Conservation (phyloP, 305 asterid species). For the Plantago lanceolata region DNA sequence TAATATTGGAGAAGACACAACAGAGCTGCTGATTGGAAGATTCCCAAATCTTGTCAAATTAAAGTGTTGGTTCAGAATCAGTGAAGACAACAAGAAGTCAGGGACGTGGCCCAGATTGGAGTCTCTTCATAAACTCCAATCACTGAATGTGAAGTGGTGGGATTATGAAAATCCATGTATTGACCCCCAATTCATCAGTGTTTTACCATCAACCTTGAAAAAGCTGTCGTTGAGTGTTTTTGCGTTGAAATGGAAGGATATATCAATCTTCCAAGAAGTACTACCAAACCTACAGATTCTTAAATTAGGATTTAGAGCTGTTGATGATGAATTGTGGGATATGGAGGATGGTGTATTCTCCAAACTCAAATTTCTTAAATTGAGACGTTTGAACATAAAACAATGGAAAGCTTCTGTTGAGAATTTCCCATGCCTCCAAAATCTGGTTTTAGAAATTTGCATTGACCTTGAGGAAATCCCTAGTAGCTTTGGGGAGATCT, state of each 20-base stretch:
- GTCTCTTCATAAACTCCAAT: constrained; percentile 2
- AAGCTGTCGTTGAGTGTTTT: not conserved
- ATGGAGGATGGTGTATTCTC: not conserved
- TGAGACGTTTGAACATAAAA: not conserved
- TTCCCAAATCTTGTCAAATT: not conserved
- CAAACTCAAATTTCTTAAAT: constrained; percentile 3
- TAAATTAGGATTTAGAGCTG: not conserved
- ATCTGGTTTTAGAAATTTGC: not conserved
- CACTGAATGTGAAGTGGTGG: not conserved
- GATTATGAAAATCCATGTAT: not conserved
- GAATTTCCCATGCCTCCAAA: constrained; percentile 1
- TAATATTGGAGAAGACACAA: not conserved
- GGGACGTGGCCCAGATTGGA: not conserved
- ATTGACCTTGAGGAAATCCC: not conserved
- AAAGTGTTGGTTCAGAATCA: not conserved
- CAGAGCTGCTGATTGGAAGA: not conserved
- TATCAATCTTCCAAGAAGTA: not conserved
- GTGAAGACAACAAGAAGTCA: not conserved
- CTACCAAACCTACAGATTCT: constrained; percentile 1
- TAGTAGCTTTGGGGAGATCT: not conserved
- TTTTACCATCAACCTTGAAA: constrained; percentile 1
- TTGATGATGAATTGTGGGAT: constrained; percentile 8
- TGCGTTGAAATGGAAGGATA: not conserved
- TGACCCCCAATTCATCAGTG: too few relatives aligned
- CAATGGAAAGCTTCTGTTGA: not conserved